Base-by-base conservation (phyloP, 2,329 filamentous ascomycete species). In the Hypoxylon sp. region DNA sequence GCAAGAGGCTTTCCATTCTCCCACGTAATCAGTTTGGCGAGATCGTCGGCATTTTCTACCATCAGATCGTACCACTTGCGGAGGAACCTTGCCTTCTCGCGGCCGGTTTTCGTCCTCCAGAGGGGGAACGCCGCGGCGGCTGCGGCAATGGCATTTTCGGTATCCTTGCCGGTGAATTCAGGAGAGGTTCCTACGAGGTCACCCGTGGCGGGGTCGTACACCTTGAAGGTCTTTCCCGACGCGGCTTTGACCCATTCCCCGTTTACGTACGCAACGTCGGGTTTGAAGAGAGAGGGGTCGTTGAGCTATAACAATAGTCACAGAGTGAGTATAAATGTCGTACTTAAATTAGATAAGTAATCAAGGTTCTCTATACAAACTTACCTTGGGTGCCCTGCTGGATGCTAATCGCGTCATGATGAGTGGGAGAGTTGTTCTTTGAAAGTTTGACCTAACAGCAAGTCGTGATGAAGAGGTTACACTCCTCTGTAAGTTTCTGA, bases 151-250 rank as follows among this genome's bases (percentile, higher is more conserved):
- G 96, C 95, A 52, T 85, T 85, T 77, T 94, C 87, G 39, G 93
- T 92, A 78, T 99, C 96, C 73, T 88, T 83, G 69, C 85, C 85
- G 74, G 91, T 88, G 85, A 96, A 96, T 77, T 98, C 95, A 70
- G 96, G 94, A 78, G 91, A 91, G 24, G 89, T 92, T 64, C 93
- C 94, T 74, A 98, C 94, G 42, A 92, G 81, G 73, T 92, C 87
- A 72, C 92, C 92, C 9, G 93, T 93, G 2, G 94, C 90, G 8
- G 96, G 96, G 80, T 99, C 91, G 71, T 88, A 86, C 67, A 98
- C 93, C 79, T 96, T 91, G 80, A 98, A 99, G 50, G 94, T 97
- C 87, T 97, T 90, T 78, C 94, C 93, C 0, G 94, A 97, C 77
- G 90, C 88, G 74, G 95, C 93, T 74, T 87, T 86, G 69, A 97